Evolutionary conservation across 192 early-diverging fungal genomes (phyloP), one percentile per base, ranked within the genome.

Genomic region (Backusella tarrabulga): DNA sequence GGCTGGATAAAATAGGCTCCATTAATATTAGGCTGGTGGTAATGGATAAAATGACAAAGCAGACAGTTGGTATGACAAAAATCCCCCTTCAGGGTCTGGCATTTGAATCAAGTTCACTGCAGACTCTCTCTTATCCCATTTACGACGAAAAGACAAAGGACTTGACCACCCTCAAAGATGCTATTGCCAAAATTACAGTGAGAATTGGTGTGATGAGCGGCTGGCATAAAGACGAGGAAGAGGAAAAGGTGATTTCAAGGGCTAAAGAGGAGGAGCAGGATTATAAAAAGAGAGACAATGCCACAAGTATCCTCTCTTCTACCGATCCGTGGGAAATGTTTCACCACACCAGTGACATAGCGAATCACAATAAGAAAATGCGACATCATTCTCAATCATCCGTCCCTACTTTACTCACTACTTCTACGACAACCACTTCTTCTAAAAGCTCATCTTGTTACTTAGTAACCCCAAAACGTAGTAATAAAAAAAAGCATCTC

Each of bases 191-290:
- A 6, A 50, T 82, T 0, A 75, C 71, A 4, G 81, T 82, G 23
- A 73, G 74, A 1, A 54, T 78, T 32, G 81, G 81, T 19, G 32
- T 82, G 6, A 68, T 82, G n/a, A 72, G 54, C 56, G 81, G 77
- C 6, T 82, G 81, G 81, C 75, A 73, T 73, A 71, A 34, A 17
- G 76, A 81, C 8, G 74, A 69, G 29, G 74, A 77, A 11, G 32
- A 38, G 14, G 40, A 60, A 14, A 32, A 60, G 50, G 44, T 41
- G 7, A 44, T 35, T 35, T n/a, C 29, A 63, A 26, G 36, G 34
- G 23, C 56, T 36, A 68, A 46, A 42, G 23, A 67, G 5, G 74
- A 68, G 21, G 44, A 52, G 6, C 35, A 71, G 32, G 50, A 60
- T 15, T 29, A 75, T 44, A 66, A 74, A 38, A 68, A 68, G 21